These are phyloP conservation scores for Elongisporangium prolatum DNA, from an alignment of 352 stramenopile genomes.

Conservation along the genomic window DNA sequence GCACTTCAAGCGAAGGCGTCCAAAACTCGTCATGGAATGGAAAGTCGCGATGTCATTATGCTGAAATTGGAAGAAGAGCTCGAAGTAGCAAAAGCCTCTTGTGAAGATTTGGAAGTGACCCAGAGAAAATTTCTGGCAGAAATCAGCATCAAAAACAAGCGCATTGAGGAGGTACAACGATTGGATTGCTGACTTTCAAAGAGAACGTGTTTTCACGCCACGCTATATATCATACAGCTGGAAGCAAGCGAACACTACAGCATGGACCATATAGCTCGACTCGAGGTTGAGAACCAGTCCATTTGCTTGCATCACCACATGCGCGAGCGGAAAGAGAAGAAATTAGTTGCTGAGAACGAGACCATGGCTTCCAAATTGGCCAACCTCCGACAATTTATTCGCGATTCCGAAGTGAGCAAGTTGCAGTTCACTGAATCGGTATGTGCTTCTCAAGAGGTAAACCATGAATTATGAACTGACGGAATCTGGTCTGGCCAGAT, in stretches of 20 bases:
- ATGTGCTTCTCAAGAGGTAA: not conserved
- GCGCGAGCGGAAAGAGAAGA: slow-evolving; percentile 16
- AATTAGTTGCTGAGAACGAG: slow-evolving; percentile 16
- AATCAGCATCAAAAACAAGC: slow-evolving; percentile 9
- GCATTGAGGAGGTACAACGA: slow-evolving; percentile 22
- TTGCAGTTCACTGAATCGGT: slow-evolving; percentile 21
- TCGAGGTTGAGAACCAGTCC: slow-evolving; percentile 38
- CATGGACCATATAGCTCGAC: slow-evolving; percentile 27
- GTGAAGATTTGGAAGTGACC: slow-evolving; percentile 3
- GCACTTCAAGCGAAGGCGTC: slow-evolving; percentile 14
- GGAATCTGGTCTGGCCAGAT: slow-evolving; percentile 12
- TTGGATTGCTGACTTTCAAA: not conserved
- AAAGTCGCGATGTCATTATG: slow-evolving; percentile 4
- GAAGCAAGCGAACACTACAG: slow-evolving; percentile 24
- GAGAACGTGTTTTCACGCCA: too few relatives aligned
- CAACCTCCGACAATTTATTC: slow-evolving; percentile 6
- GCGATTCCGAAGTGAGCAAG: slow-evolving; percentile 7
- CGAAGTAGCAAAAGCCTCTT: slow-evolving; percentile 6
- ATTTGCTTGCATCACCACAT: slow-evolving; percentile 25
- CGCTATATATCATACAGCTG: too few relatives aligned
- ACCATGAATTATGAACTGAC: not conserved
- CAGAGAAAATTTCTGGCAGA: slow-evolving; percentile 12
- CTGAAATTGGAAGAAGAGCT: slow-evolving; percentile 18
- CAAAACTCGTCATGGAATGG: slow-evolving; percentile 16
- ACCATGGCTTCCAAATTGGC: slow-evolving; percentile 10